Base-by-base conservation (phyloP, 176 grass and related monocot species). In the Urochloa ruziziensis region DNA sequence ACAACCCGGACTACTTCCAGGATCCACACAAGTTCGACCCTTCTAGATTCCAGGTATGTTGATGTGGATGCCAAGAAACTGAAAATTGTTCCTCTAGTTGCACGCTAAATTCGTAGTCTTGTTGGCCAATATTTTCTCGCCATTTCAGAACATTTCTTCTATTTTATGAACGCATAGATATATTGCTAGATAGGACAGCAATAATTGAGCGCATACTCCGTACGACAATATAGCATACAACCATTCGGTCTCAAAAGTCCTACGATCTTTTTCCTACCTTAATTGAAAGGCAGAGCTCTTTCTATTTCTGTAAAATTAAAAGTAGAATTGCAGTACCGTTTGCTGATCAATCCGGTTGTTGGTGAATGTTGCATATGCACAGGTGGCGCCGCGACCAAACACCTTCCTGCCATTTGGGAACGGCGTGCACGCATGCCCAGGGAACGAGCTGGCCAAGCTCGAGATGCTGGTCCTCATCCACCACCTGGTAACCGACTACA, bases 391-490 rank as follows among this genome's bases (percentile, higher is more conserved):
- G n/a, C 92, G 91, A 28, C 89, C 97, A 30, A 96, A 84, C 76
- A 94, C 97, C 62, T 99, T 99, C 88, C 56, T 90, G 58, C 93
- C 97, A 52, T 99, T 99, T 15, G 97, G 97, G 12, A 92, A 61
- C 17, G 93, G 97, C 75, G 90, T 70, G 63, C 97, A 99, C 83
- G 90, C 91, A n/a, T 99, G 97, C 82, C 97, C 97, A 0, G 97
- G 93, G 9, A 96, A 96, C 64, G 97, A 99, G 78, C 88, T 99
- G 62, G 97, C 93, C 67, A 99, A 99, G 77, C 83, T 99, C 42
- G 97, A 99, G 80, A 99, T 99, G 78, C 77, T 94, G 59, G 49
- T 99, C 81, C 78, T 99, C 73, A 93, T 99, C 89, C 93, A 96
- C 65, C 91, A 96, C 86, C 86, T 99, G 64, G 86, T 87, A 73